phyloP scores from a whole-genome alignment of 1,284 basidiomycete genomes.

The Kwoniella shivajii region DNA sequence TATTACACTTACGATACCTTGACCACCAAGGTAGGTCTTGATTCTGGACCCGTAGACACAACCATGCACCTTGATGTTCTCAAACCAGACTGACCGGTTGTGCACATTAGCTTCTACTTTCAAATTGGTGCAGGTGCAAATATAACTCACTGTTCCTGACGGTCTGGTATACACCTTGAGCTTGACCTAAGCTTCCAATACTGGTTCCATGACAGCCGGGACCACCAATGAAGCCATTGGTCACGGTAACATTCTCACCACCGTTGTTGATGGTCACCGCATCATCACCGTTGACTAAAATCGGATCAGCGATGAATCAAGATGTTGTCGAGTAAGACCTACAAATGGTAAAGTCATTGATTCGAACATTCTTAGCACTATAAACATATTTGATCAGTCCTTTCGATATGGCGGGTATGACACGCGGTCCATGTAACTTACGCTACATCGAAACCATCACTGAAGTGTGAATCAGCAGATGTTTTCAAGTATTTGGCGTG shows the following conservation, averaged over 20 bases:
- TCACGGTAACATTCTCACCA: slow-evolving; percentile 56
- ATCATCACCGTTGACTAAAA: slow-evolving; percentile 59
- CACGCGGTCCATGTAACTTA: no score
- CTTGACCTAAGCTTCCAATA: slow-evolving; percentile 58
- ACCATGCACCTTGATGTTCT: slow-evolving; percentile 34
- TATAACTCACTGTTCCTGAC: slow-evolving; percentile 30
- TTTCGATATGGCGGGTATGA: neutral
- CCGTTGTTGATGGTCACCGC: slow-evolving; percentile 59
- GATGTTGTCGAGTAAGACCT: neutral
- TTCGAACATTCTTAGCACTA: slow-evolving; percentile 15
- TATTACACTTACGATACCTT: slow-evolving; percentile 49
- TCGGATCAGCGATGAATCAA: slow-evolving; percentile 16
- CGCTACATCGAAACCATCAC: slow-evolving; percentile 56
- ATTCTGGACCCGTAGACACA: slow-evolving; percentile 59
- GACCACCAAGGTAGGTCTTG: slow-evolving; percentile 58
- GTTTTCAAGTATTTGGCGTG: neutral
- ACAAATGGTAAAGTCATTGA: slow-evolving; percentile 20
- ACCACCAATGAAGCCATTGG: slow-evolving; percentile 57
- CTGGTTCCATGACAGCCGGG: slow-evolving; percentile 59
- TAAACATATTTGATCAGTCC: neutral
- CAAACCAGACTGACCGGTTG: slow-evolving; percentile 21
- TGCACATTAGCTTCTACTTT: neutral
- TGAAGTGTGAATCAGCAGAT: neutral
- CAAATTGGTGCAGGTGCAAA: neutral
- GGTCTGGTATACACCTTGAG: slow-evolving; percentile 45